These are phyloP conservation scores for Gossypium mustelinum DNA, from an alignment of 345 rosid genomes.

Conservation along the genomic window DNA sequence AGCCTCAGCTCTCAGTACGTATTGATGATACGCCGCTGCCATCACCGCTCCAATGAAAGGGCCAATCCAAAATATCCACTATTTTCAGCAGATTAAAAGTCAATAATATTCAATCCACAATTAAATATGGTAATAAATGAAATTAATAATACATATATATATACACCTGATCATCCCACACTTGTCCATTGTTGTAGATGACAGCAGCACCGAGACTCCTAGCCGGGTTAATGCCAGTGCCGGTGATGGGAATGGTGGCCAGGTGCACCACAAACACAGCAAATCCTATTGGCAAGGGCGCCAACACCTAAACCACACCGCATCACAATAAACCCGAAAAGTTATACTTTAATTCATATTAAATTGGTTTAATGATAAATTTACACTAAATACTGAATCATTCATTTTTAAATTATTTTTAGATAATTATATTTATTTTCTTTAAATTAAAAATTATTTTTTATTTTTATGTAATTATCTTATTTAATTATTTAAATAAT, in stretches of 20 bases:
- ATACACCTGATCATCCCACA: conserved; percentile 32
- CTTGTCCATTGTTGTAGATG: conserved; percentile 30
- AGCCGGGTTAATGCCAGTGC: conserved; percentile 40
- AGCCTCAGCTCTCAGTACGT: conserved; percentile 29
- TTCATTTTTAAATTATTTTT: no score
- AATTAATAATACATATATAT: not conserved
- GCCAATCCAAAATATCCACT: conserved; percentile 44
- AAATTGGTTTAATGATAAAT: not conserved
- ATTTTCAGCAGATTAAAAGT: not conserved
- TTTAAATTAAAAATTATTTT: no score
- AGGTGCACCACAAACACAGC: conserved; percentile 35
- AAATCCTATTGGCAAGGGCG: conserved; percentile 34
- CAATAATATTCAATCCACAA: not conserved
- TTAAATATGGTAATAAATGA: not conserved
- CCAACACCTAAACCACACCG: conserved; percentile 29
- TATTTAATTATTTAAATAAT: no score
- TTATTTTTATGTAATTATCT: no score
- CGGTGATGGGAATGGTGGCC: conserved; percentile 35
- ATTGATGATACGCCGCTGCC: conserved; percentile 34
- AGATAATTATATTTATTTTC: no score
- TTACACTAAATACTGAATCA: no score
- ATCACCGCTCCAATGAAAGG: conserved; percentile 32
- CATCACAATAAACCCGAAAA: not conserved
- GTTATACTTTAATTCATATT: not conserved
- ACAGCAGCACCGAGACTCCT: conserved; percentile 41